Conservation (phyloP, 1,284 basidiomycete genomes). For the Sporisorium reilianum region DNA sequence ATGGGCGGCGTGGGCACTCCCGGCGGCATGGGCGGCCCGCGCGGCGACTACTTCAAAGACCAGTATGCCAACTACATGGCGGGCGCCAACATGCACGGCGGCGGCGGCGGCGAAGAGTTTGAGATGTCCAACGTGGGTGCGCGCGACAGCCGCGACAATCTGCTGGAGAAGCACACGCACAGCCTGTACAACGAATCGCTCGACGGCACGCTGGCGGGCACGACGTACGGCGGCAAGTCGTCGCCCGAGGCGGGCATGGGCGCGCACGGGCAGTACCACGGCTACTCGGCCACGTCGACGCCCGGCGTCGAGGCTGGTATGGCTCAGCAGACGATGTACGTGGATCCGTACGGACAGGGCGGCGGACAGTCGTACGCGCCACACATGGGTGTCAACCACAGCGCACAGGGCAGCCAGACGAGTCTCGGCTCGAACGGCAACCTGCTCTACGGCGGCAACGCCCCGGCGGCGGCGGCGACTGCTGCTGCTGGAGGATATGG, state of each 20-base stretch:
- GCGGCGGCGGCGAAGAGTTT: constrained; percentile 53
- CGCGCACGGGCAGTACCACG: constrained; percentile 23
- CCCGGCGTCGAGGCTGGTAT: constrained; percentile 24
- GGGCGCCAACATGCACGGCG: constrained; percentile 32
- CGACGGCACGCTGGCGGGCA: constrained; percentile 43
- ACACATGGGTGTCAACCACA: constrained; percentile 29
- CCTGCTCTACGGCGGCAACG: constrained; percentile 34
- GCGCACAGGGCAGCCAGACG: constrained; percentile 41
- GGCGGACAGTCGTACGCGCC: constrained; percentile 26
- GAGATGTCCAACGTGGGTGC: constrained; percentile 56
- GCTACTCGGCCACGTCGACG: constrained; percentile 22
- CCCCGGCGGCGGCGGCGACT: constrained; percentile 6
- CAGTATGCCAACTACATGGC: constrained; percentile 62
- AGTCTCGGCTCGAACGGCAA: constrained; percentile 51
- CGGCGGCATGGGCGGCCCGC: constrained; percentile 18
- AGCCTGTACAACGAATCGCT: constrained; percentile 50
- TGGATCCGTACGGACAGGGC: constrained; percentile 32
- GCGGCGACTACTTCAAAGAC: constrained; percentile 53
- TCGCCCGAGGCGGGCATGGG: constrained; percentile 36
- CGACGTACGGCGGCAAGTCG: constrained; percentile 36
- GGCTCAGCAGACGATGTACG: constrained; percentile 32
- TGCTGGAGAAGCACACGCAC: constrained; percentile 54
- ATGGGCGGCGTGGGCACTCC: constrained; percentile 39
- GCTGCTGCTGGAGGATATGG: constrained; percentile 15
- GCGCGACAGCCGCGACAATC: constrained; percentile 58